Evolutionary conservation across 345 rosid genomes (phyloP).

Genomic region (Arabidopsis suecica): DNA sequence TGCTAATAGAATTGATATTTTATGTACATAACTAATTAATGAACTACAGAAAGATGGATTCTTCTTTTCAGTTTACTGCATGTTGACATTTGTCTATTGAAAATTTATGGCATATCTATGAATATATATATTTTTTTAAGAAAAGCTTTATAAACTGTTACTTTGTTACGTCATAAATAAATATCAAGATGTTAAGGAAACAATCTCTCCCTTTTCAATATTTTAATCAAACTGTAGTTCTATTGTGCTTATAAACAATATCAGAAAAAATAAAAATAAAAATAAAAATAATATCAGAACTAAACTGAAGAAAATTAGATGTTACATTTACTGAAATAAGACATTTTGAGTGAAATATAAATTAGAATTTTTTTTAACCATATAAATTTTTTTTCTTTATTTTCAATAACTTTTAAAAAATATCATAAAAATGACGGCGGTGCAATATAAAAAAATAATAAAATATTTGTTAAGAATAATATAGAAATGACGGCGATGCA

Average conservation of each 20-base stretch:
- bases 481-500: neutral
- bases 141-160: neutral
- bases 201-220: neutral
- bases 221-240: too few relatives aligned
- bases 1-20: neutral
- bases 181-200: neutral
- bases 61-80: constrained; percentile 12
- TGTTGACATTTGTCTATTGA: constrained; percentile 21
- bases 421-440: neutral
- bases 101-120: constrained; percentile 12
- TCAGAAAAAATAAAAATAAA: too few relatives aligned
- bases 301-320: neutral
- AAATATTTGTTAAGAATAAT: too few relatives aligned
- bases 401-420: neutral
- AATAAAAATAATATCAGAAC: neutral
- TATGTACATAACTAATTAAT: neutral
- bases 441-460: too few relatives aligned
- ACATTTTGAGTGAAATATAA: neutral
- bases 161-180: neutral
- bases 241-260: neutral
- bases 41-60: constrained; percentile 1
- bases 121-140: neutral
- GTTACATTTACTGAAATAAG: neutral
- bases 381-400: neutral
- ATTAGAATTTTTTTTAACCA: neutral